phyloP scores from a whole-genome alignment of 2,329 filamentous ascomycete species.

The Fusarium transvaalense region DNA sequence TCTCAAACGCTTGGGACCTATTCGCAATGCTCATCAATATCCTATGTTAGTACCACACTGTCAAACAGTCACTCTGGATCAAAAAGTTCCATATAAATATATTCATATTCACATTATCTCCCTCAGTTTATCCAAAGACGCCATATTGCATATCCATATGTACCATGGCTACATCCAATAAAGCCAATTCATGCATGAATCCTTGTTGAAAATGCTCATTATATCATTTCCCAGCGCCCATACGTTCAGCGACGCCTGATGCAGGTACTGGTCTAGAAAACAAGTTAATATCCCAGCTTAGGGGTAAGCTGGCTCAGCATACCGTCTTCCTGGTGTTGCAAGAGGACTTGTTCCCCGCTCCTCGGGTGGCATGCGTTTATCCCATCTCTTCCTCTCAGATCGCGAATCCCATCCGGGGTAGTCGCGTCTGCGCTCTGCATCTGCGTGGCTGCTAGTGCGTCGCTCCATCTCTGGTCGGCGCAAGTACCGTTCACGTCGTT shows the following conservation, averaged over 20 bases:
- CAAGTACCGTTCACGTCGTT: slow-evolving; percentile 54
- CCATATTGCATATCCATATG: slow-evolving; percentile 24
- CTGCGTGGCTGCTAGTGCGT: slow-evolving; percentile 64
- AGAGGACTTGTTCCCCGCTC: slow-evolving; percentile 52
- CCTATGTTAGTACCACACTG: neutral
- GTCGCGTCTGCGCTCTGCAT: slow-evolving; percentile 59
- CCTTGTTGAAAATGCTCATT: slow-evolving; percentile 9
- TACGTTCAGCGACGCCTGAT: neutral
- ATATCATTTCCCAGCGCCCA: slow-evolving; percentile 10
- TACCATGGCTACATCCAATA: neutral
- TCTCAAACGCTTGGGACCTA: too few species aligned
- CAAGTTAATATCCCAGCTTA: slow-evolving; percentile 28
- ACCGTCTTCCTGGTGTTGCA: slow-evolving; percentile 54
- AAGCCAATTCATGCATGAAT: slow-evolving; percentile 1
- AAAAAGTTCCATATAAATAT: slow-evolving; percentile 6
- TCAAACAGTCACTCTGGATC: neutral
- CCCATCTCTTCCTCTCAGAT: slow-evolving; percentile 54
- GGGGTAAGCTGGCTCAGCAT: slow-evolving; percentile 54
- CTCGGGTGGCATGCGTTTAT: slow-evolving; percentile 51
- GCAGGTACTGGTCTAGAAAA: neutral
- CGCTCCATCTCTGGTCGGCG: slow-evolving; percentile 58
- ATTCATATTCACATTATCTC: slow-evolving; percentile 34
- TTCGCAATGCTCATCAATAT: too few species aligned
- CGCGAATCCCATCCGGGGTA: slow-evolving; percentile 52
- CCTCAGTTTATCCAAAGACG: slow-evolving; percentile 23